phyloP scores from a whole-genome alignment of 2,329 filamentous ascomycete species.

The Phoma sp. region DNA sequence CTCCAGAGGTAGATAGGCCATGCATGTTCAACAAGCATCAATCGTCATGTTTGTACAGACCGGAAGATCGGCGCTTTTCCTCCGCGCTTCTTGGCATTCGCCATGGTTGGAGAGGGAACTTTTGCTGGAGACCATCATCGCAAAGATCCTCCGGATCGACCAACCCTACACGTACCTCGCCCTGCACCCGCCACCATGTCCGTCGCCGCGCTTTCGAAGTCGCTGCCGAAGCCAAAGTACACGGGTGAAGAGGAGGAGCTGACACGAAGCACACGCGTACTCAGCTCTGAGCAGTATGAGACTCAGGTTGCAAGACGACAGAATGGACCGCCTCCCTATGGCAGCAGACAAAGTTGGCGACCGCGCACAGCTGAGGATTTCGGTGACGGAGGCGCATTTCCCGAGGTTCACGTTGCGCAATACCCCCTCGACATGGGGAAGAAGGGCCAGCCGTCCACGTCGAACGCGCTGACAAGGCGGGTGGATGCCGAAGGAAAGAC shows the following conservation, averaged over 20 bases:
- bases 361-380: constrained; percentile 90
- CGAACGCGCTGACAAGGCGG: constrained; percentile 90
- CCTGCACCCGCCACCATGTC: constrained; percentile 38
- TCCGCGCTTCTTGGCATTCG: constrained; percentile 3
- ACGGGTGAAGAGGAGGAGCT: constrained; percentile 87
- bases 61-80: constrained; percentile 1
- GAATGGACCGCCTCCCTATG: constrained; percentile 86
- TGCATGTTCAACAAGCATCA: background rate
- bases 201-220: constrained; percentile 72
- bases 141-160: constrained; percentile 4
- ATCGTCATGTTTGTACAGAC: background rate
- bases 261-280: constrained; percentile 80
- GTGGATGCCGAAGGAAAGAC: constrained; percentile 92
- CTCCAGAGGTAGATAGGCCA: background rate
- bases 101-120: constrained; percentile 8
- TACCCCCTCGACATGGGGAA: constrained; percentile 96
- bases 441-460: constrained; percentile 66
- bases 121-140: constrained; percentile 9
- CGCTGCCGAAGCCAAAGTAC: constrained; percentile 89
- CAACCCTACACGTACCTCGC: constrained; percentile 7
- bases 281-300: constrained; percentile 80
- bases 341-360: constrained; percentile 87
- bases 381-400: constrained; percentile 94
- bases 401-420: constrained; percentile 90
- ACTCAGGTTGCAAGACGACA: constrained; percentile 77